Evolutionary conservation across 1,284 basidiomycete species (phyloP), one percentile per base, ranked within the genome.

Genomic region (Irpex lacteus): DNA sequence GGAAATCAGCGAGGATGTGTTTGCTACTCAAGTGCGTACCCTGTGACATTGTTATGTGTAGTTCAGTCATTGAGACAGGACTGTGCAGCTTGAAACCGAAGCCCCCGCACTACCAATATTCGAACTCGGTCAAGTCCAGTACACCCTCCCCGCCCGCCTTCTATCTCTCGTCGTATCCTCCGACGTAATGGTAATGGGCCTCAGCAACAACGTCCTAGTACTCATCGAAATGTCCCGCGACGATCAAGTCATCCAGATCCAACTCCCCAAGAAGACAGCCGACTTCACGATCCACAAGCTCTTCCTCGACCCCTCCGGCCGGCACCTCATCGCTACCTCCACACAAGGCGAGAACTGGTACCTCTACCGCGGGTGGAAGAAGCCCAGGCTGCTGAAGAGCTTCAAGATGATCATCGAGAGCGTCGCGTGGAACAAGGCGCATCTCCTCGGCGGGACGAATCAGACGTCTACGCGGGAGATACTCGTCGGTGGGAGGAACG

Each of bases 271-370:
- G 59, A 94, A 90, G 72, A 81, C 85, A 1, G 77, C 78, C 18
- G 92, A 94, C 66, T 84, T 91, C 60, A 83, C 85, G 3, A 83
- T 93, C 53, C 78, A 91, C 78, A 91, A 90, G 74, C 78, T 97
- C 62, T 96, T 95, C 76, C 86, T 93, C 71, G 96, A 98, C 75
- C 96, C 97, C 5, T 93, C 94, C 0, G 96, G 95, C 2, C 83
- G 91, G 32, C 98, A 99, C 76, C 85, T 97, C 55, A 77, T 99
- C 57, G 82, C 98, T 61, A 92, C 94, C 0, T 96, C 95, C 34
- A 81, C 82, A 13, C 89, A 94, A 70, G 96, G 95, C 57, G 96
- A 99, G 74, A 96, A 95, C 67, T 98, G 94, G 88, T 98, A 99
- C 75, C 82, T 95, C 3, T 95, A 84, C 75, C 85, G 87, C 66